These are phyloP conservation scores for Pseudopyricularia cyperi DNA, from an alignment of 2,329 filamentous ascomycete genomes.

Conservation along the genomic window DNA sequence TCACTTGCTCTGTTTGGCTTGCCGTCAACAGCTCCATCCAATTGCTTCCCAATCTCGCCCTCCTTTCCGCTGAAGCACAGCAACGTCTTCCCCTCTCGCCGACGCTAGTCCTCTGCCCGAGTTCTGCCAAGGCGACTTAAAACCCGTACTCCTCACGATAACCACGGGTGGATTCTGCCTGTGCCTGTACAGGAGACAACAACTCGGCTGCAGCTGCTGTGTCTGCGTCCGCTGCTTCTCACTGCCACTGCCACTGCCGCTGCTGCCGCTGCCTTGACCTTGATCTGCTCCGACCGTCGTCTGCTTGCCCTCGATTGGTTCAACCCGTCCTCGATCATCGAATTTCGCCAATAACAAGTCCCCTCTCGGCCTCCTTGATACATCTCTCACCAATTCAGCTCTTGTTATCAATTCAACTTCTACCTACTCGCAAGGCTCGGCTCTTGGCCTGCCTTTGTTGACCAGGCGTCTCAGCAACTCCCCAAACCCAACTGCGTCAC, in stretches of 20 bases:
- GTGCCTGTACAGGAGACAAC: not conserved
- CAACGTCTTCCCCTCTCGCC: not conserved
- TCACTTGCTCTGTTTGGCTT: slow-evolving; percentile 2
- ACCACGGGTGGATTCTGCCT: not conserved
- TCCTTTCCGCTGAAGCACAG: slow-evolving; percentile 8
- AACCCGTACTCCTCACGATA: not conserved
- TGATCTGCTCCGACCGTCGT: not conserved
- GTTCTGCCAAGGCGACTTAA: not conserved
- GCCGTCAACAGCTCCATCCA: slow-evolving; percentile 10
- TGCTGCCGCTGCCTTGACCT: not conserved
- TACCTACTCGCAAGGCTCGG: not conserved
- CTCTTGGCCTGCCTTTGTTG: not conserved
- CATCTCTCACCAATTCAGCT: not conserved
- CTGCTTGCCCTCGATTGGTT: not conserved
- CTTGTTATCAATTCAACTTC: not conserved
- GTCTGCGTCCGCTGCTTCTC: not conserved
- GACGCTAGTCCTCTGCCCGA: not conserved
- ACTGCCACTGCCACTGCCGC: not conserved
- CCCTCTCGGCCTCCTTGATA: not conserved
- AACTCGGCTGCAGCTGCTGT: not conserved
- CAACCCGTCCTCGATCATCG: not conserved
- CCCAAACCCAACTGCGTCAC: not conserved
- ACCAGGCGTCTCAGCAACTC: not conserved
- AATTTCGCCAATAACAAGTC: not conserved
- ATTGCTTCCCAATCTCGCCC: slow-evolving; percentile 17